Evolutionary conservation across 2,329 filamentous ascomycete genomes (phyloP).

Genomic region (Allantophomopsis lycopodina): DNA sequence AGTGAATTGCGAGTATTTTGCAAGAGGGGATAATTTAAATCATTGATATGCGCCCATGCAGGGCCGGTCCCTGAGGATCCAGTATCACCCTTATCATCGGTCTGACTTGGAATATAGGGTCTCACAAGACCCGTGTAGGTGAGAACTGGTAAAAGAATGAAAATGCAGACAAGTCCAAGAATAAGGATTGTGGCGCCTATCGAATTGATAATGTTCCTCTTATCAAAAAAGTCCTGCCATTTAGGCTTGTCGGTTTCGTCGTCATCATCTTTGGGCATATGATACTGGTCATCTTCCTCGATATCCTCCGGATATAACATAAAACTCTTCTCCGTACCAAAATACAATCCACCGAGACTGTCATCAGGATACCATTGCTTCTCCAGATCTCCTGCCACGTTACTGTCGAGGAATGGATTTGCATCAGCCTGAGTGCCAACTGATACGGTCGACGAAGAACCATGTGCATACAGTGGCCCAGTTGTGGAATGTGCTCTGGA

Average conservation of each 20-base stretch:
- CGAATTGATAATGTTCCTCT: slow-evolving; percentile 24
- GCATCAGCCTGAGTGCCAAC: slow-evolving; percentile 2
- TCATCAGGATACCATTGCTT: slow-evolving; percentile 30
- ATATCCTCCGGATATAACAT: slow-evolving; percentile 32
- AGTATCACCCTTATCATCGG: slow-evolving; percentile 20
- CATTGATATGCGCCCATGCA: slow-evolving; percentile 31
- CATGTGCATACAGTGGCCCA: neutral
- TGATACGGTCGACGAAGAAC: slow-evolving; percentile 1
- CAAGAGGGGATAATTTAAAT: slow-evolving; percentile 29
- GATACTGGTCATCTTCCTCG: slow-evolving; percentile 38
- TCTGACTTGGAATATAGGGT: slow-evolving; percentile 21
- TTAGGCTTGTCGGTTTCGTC: slow-evolving; percentile 25
- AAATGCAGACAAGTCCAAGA: slow-evolving; percentile 30
- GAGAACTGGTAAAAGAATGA: slow-evolving; percentile 34
- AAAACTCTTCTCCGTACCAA: slow-evolving; percentile 21
- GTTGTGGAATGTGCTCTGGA: neutral
- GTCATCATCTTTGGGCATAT: slow-evolving; percentile 35
- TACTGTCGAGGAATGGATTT: slow-evolving; percentile 9
- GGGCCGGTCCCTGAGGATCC: slow-evolving; percentile 9
- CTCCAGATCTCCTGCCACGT: slow-evolving; percentile 16
- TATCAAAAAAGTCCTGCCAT: slow-evolving; percentile 28
- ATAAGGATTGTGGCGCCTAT: slow-evolving; percentile 26
- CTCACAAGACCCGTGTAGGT: slow-evolving; percentile 22
- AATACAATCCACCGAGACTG: slow-evolving; percentile 27
- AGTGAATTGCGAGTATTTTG: slow-evolving; percentile 30